phyloP scores from a whole-genome alignment of 148 eudicot species.

The Camellia sinensis region DNA sequence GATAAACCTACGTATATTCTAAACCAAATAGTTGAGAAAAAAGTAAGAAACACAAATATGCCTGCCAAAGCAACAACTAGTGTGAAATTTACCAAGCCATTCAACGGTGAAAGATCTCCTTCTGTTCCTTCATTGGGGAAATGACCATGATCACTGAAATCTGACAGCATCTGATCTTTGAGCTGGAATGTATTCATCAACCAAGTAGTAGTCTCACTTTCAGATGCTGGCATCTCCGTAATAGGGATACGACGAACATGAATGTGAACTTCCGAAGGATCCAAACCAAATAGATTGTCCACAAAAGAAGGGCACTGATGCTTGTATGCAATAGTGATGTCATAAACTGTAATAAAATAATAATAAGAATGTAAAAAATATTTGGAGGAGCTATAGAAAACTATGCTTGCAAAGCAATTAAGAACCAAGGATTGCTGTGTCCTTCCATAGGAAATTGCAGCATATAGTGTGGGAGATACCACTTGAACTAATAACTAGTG shows the following conservation, averaged over 20 bases:
- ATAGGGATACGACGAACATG: constrained; percentile 47
- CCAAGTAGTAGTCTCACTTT: constrained; percentile 50
- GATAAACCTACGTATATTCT: constrained; percentile 48
- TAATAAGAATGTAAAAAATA: neutral
- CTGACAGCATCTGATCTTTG: constrained; percentile 61
- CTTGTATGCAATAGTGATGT: constrained; percentile 73
- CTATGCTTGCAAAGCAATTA: neutral
- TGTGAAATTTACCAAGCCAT: constrained; percentile 46
- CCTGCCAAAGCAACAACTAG: constrained; percentile 34
- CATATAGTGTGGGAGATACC: neutral
- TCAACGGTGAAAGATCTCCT: constrained; percentile 46
- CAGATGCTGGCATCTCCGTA: constrained; percentile 47
- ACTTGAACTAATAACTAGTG: neutral
- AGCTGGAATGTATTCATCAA: constrained; percentile 43
- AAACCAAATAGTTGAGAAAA: constrained; percentile 45
- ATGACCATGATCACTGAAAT: constrained; percentile 45
- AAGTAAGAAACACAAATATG: constrained; percentile 41
- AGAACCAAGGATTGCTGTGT: neutral
- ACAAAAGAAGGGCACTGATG: constrained; percentile 52
- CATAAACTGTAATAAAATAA: constrained; percentile 53
- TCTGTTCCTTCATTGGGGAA: constrained; percentile 52
- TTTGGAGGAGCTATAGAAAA: neutral
- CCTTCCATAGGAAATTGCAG: neutral
- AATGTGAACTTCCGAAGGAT: constrained; percentile 76
- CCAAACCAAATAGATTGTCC: constrained; percentile 70